A percentile compares a stretch with the other conserved stretches of the same genome.
phyloP scores from a whole-genome alignment of 2,329 filamentous ascomycete species.

The Fusarium sp. region DNA sequence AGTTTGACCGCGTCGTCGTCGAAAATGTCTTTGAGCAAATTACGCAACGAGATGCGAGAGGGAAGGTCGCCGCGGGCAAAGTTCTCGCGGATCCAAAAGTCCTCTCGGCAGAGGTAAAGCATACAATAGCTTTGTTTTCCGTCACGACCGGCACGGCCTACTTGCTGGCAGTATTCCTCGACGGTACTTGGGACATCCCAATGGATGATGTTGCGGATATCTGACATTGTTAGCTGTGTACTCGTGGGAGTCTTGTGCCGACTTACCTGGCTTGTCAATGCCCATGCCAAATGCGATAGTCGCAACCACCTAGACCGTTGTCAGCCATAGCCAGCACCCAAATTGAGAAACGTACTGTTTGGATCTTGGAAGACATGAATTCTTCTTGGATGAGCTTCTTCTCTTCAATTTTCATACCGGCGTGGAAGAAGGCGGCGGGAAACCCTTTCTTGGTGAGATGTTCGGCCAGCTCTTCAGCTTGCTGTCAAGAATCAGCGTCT shows the following conservation, averaged over 20 bases:
- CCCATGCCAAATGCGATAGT: conserved; percentile 73
- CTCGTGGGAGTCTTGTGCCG: rapidly evolving
- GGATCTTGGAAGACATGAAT: conserved; percentile 61
- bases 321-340: neutral
- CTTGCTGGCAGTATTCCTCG: conserved; percentile 69
- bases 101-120: conserved; percentile 68
- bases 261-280: conserved; percentile 62
- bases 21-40: conserved; percentile 66
- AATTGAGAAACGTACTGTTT: conserved; percentile 46
- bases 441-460: conserved; percentile 55
- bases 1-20: conserved; percentile 45
- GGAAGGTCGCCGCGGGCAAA: conserved; percentile 72
- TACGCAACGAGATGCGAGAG: conserved; percentile 61
- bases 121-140: conserved; percentile 67
- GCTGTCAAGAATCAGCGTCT: conserved; percentile 43
- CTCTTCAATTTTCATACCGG: conserved; percentile 60
- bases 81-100: conserved; percentile 69
- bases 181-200: conserved; percentile 64
- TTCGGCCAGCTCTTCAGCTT: conserved; percentile 60
- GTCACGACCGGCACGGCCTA: conserved; percentile 68
- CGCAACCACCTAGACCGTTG: conserved; percentile 50
- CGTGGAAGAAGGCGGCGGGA: conserved; percentile 62
- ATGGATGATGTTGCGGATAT: conserved; percentile 68
- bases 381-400: conserved; percentile 64
- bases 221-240: conserved; percentile 38